Conservation (phyloP, 2,329 filamentous ascomycete species). For the Aspergillus sp. region DNA sequence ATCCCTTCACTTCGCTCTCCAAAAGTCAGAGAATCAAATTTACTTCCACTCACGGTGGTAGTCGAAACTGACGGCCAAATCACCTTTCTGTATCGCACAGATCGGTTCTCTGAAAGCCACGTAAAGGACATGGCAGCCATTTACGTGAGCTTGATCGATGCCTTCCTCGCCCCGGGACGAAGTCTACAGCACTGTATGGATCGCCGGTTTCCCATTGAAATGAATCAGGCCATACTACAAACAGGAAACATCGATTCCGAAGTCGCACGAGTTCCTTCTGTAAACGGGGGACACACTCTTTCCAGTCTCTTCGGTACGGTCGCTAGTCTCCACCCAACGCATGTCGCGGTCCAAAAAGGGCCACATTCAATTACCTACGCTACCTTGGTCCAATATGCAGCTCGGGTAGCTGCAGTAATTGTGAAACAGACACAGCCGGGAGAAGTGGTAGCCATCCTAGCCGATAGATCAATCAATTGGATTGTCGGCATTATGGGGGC, state of each 20-base stretch:
- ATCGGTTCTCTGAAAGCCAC: neutral
- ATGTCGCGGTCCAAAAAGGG: neutral
- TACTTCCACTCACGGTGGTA: neutral
- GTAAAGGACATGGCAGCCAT: neutral
- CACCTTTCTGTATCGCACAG: neutral
- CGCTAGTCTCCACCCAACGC: neutral
- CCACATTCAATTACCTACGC: constrained; percentile 2
- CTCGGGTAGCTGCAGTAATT: constrained; percentile 5
- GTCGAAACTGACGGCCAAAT: neutral
- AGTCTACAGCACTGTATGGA: neutral
- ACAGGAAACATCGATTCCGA: neutral
- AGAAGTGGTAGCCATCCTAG: constrained; percentile 7
- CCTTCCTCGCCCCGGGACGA: neutral
- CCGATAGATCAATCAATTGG: constrained; percentile 12
- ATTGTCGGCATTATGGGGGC: constrained; percentile 5
- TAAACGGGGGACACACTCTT: neutral
- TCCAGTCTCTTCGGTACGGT: neutral
- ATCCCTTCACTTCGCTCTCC: neutral
- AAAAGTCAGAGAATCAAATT: neutral
- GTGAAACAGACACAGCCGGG: neutral
- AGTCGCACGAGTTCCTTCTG: neutral
- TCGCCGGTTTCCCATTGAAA: neutral
- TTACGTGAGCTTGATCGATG: neutral
- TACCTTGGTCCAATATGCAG: constrained; percentile 1
- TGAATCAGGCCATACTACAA: neutral